Base-by-base conservation (phyloP, 192 early-diverging fungal species). In the Umbelopsis isabellina region DNA sequence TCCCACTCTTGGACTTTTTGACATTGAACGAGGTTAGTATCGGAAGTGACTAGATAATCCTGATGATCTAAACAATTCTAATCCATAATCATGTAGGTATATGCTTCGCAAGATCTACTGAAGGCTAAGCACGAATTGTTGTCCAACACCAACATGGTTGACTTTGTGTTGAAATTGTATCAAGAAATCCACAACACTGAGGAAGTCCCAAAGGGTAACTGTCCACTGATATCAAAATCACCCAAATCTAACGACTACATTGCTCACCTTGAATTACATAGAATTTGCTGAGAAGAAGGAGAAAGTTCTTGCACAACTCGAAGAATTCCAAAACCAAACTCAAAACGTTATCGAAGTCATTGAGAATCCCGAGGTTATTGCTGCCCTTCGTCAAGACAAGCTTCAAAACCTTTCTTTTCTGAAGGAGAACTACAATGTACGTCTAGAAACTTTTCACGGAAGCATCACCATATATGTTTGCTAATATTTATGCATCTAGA, bases 311-410 rank as follows among this genome's bases (percentile, higher is more conserved):
- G 74, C 82, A 41, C 83, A 85, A 75, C 86, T 96, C 64, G 84
- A 92, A 76, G 85, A 89, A 41, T 83, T 94, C 68, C 88, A 93
- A 79, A 73, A 84, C 12, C 84, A 94, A 78, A 91, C 88, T 11
- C 87, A 89, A 74, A 90, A 92, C 53, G 91, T 98, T 51, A 89
- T 95, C 80, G 89, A 91, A 65, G 90, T 95, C 44, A 92, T 98
- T 67, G 91, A 95, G 76, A 95, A 97, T 79, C 94, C 93, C 13
- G 90, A 93, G 74, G 93, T 97, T 20, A 90, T 94, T 61, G 87
- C 88, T 69, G 86, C 92, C 71, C 86, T 97, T 77, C 94, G 94
- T 70, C 91, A 95, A 82, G 96, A 97, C 82, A 98, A 98, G 85
- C 80, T 91, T 52, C 93, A 94, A 74, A 95, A 97, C 83, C 85